Base-by-base conservation (phyloP, 2,329 filamentous ascomycete genomes). In the Trichoderma harzianum region DNA sequence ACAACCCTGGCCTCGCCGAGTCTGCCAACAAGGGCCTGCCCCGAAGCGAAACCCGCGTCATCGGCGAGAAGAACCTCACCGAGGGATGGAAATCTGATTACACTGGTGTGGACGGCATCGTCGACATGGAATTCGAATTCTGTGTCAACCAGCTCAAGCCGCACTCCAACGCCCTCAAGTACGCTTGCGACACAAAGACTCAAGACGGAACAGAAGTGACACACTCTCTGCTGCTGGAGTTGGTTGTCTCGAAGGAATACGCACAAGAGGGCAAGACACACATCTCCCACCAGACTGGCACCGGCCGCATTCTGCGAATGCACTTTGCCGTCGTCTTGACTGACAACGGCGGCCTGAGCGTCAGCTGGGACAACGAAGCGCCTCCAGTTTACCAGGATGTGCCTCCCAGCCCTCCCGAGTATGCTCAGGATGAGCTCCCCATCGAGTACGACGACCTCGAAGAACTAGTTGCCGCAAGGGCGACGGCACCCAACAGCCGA, bases 281-380 rank as follows among this genome's bases (percentile, higher is more conserved):
- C 68, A 85, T 94, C 65, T 88, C 93, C 62, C 95, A 93, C 0
- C 94, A 95, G 64, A 98, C 95, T 0, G 95, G 95, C 73, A 92
- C 94, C 3, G 96, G 95, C 0, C 90, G 95, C 74, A 95, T 98
- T 67, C 86, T 99, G 73, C 89, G 95, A 75, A 98, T 97, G 88
- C 93, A 97, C 80, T 98, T 98, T 84, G 90, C 89, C 77, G 86
- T 96, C 68, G 85, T 90, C 71, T 87, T 98, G 70, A 98, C 95
- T 5, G 92, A 97, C 83, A 89, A 93, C 72, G 89, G 89, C 24
- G 95, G 95, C 21, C 88, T 97, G 79, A 95, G 95, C 65, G 95
- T 99, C 77, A 93, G 92, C 76, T 99, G 96, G 95, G 95, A 98
- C 76, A 95, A 98, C 82, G 95, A 99, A 84, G 91, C 93, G 78